Base-by-base conservation (phyloP, 805 yeast genomes). In the Candida oleophila region DNA sequence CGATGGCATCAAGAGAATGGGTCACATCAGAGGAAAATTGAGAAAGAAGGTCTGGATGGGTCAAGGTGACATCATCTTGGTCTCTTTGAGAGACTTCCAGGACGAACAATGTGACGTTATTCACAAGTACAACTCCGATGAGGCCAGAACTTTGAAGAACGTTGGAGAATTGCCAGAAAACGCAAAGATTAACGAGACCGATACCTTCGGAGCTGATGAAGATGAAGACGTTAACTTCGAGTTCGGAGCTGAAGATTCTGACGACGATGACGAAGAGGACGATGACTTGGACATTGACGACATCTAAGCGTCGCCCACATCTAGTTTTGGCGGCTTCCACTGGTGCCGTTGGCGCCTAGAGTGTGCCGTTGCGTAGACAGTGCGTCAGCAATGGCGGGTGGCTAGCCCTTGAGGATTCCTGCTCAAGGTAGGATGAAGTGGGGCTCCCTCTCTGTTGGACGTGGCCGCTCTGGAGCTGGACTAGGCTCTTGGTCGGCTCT, bases 41-140 rank as follows among this genome's bases (percentile, higher is more conserved):
- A 88, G 99, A 81, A 94, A 94, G 85, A 94, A 92, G 82, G 99
- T 94, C 51, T 94, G 99, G 99, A 91, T 94, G 89, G 88, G 88
- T 41, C 98, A 90, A 70, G 99, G 99, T 76, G 99, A 94, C 68
- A 94, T 94, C 60, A 89, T 94, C 57, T 77, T 94, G 64, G 94
- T 92, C 41, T 91, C 97, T 5, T 81, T 94, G 60, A 90, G 99
- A 80, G 99, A 94, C 64, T 94, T 94, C 83, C 97, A 94, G 74
- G 97, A 92, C 63, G 96, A 89, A 52, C 96, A 88, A 69, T 94
- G 97, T 77, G 99, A 94, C 68, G 97, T 94, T 57, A 92, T 94
- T 48, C 95, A 92, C 71, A 94, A 94, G 73, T 94, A 86, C 73
- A 89, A 87, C 69, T 85, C 97, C 43, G 99, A 94, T 64, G 99